Conservation (phyloP, 2,329 filamentous ascomycete genomes). For the Lachnellula hyalina region DNA sequence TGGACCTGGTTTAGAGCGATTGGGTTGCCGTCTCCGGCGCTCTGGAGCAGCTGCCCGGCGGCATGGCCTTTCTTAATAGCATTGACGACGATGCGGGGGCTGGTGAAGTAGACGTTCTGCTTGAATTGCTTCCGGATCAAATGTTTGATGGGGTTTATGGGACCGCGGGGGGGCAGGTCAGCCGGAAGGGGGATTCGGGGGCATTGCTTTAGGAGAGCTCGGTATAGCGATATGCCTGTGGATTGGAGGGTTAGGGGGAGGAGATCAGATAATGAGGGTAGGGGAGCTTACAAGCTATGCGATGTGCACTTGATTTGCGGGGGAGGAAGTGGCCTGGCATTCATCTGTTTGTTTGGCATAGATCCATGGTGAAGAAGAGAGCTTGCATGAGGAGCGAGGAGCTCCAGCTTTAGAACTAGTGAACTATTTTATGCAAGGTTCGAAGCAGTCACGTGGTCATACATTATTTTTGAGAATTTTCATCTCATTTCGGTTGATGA, state of each 20-base stretch:
- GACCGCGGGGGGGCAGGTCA: slow-evolving; percentile 35
- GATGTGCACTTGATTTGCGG: slow-evolving; percentile 43
- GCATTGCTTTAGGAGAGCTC: slow-evolving; percentile 59
- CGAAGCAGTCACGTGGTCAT: too few relatives aligned
- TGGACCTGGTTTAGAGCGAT: slow-evolving; percentile 26
- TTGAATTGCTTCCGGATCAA: slow-evolving; percentile 59
- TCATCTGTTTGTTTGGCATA: slow-evolving; percentile 25
- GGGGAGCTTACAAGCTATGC: slow-evolving; percentile 41
- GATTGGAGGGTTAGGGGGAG: not conserved
- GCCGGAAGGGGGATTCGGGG: slow-evolving; percentile 47
- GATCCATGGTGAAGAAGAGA: too few relatives aligned
- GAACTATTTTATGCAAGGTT: too few relatives aligned
- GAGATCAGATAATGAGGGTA: not conserved
- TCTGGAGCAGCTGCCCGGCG: slow-evolving; percentile 35
- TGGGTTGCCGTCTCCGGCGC: slow-evolving; percentile 20
- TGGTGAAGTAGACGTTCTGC: slow-evolving; percentile 53
- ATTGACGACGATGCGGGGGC: slow-evolving; percentile 53
- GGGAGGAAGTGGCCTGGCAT: slow-evolving; percentile 42
- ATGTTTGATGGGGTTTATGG: slow-evolving; percentile 43
- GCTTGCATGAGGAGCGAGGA: too few relatives aligned
- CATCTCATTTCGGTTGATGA: too few relatives aligned
- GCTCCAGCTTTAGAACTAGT: too few relatives aligned
- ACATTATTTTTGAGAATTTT: too few relatives aligned
- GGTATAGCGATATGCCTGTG: slow-evolving; percentile 64
- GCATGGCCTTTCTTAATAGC: slow-evolving; percentile 66